A percentile compares a stretch with the other conserved stretches of the same genome.
Conservation (phyloP, 225 moss, liverwort and hornwort species). For the Polytrichum commune region DNA sequence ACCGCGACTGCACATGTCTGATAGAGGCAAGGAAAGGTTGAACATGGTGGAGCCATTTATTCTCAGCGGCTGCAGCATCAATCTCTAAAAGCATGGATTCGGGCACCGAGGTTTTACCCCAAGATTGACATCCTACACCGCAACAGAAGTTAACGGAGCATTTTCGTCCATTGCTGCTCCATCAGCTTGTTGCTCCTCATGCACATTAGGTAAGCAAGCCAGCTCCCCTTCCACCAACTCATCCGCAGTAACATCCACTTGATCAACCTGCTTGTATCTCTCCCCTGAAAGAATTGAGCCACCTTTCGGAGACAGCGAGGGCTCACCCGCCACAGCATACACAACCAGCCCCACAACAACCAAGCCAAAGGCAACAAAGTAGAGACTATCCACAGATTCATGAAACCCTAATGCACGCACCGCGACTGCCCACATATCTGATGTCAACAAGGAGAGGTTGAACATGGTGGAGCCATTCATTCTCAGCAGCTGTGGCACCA, state of each 20-base stretch:
- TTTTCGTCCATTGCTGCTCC: too few relatives aligned
- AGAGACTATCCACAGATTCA: constrained; percentile 53
- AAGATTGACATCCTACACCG: too few relatives aligned
- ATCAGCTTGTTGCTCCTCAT: too few relatives aligned
- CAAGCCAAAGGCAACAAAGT: constrained; percentile 53
- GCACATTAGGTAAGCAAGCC: constrained; percentile 12
- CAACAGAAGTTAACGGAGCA: too few relatives aligned
- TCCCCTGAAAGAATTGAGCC: constrained; percentile 8
- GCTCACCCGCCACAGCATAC: constrained; percentile 39
- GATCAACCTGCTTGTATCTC: constrained; percentile 35
- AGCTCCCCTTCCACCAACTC: constrained; percentile 25
- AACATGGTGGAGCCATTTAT: constrained; percentile 86
- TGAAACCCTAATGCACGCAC: constrained; percentile 71
- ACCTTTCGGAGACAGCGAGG: constrained; percentile 17
- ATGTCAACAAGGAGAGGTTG: constrained; percentile 86
- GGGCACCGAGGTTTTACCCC: too few relatives aligned
- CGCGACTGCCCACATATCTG: constrained; percentile 93
- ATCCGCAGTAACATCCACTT: constrained; percentile 20
- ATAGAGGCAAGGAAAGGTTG: constrained; percentile 84
- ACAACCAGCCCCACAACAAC: constrained; percentile 45
- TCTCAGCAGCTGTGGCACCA: constrained; percentile 64
- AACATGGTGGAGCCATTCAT: constrained; percentile 86
- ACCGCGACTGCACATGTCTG: constrained; percentile 94
- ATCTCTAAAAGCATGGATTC: constrained; percentile 43
- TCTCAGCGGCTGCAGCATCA: constrained; percentile 62